Evolutionary conservation across 176 grass and related monocot genomes (phyloP), one percentile per base, ranked within the genome.

Genomic region (Poa annua): DNA sequence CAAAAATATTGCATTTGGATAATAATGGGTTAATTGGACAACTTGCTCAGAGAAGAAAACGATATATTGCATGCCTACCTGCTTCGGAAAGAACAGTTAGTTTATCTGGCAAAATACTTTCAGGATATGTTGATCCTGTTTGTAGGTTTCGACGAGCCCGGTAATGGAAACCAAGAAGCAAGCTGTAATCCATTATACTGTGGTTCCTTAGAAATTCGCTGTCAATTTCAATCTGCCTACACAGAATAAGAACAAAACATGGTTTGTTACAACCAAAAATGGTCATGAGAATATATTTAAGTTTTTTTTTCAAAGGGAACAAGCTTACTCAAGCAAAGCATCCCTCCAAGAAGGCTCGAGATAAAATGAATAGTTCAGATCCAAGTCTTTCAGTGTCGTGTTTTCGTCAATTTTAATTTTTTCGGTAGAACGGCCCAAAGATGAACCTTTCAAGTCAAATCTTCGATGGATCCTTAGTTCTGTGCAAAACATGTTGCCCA

Each of bases 401-500:
- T 93, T 99, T 82, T 99, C 96, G 39, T 99, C 93, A 75, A 99
- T 99, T 87, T 99, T 89, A 15, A 99, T 84, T 87, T 99, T 99
- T 22, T 96, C 81, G 3, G 96, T 92, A 39, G 96, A 99, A 42
- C 96, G 87, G 14, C 96, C 96, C 51, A 96, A 83, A 39, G 96
- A 99, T 14, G 96, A 99, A 62, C 96, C 96, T 92, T 99, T 99
- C 78, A 99, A 90, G 35, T 99, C 96, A 83, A 96, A 96, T 62
- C 96, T 93, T 59, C 91, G 77, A 44, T 99, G 96, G 76, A 99
- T 94, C 87, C 96, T 90, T 62, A 99, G 77, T 88, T 99, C 96
- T 7, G 96, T 99, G 83, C 96, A 99, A 83, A 99, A 99, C 96
- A 99, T 99, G 87, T 96, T 99, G 60, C 96, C 96, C 96, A 99